phyloP scores from a whole-genome alignment of 441 rosid genomes.

The Pelargonium cotyledonis region DNA sequence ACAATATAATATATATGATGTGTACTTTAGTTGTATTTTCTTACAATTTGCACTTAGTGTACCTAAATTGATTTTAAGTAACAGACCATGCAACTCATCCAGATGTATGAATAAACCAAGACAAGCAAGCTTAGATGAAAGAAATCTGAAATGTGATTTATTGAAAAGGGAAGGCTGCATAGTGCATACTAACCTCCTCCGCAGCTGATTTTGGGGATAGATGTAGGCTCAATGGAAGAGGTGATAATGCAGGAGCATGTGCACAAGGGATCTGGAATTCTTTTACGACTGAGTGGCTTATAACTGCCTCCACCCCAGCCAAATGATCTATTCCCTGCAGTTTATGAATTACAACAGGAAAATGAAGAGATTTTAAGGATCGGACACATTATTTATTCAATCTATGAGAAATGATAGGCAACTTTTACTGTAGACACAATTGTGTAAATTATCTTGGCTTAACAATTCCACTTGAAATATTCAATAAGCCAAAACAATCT shows the following conservation, averaged over 20 bases:
- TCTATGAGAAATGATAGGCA: too few species aligned
- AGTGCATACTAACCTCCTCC: constrained; percentile 47
- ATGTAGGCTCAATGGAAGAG: constrained; percentile 34
- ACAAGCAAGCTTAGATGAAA: not conserved
- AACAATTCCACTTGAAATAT: too few species aligned
- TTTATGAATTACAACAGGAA: not conserved
- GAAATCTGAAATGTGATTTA: not conserved
- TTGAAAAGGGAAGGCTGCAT: not conserved
- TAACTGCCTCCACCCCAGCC: constrained; percentile 60
- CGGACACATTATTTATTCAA: not conserved
- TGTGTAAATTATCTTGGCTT: too few species aligned
- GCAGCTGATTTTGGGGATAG: constrained; percentile 60
- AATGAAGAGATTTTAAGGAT: not conserved
- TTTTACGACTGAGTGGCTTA: constrained; percentile 58
- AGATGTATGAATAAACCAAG: not conserved
- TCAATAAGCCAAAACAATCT: too few species aligned
- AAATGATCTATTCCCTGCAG: constrained; percentile 53
- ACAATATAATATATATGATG: not conserved
- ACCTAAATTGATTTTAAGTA: not conserved
- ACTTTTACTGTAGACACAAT: too few species aligned
- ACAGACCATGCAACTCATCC: not conserved
- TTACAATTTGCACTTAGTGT: too few species aligned
- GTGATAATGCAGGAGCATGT: constrained; percentile 53
- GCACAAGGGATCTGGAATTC: constrained; percentile 64
- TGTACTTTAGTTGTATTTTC: too few species aligned